Conservation (phyloP, 1,139 yeast species). For the Pichia sp. region DNA sequence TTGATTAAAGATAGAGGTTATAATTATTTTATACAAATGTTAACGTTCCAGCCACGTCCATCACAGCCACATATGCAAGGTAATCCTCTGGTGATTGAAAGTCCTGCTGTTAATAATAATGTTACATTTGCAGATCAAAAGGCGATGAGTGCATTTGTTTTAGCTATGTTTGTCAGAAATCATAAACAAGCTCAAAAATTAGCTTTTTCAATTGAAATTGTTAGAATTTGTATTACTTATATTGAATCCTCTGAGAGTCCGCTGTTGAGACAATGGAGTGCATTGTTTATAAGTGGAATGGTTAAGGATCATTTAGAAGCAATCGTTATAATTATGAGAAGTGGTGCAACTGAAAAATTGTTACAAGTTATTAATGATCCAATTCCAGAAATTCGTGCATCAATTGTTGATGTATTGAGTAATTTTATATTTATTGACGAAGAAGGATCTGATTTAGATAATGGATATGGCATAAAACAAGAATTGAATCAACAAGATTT, state of each 20-base stretch:
- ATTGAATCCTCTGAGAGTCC: conserved; percentile 76
- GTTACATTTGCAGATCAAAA: conserved; percentile 61
- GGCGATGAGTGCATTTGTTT: conserved; percentile 91
- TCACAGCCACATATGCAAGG: conserved; percentile 21
- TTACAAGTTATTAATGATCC: conserved; percentile 69
- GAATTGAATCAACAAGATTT: conserved; percentile 51
- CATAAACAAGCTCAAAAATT: conserved; percentile 75
- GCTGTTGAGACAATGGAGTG: conserved; percentile 85
- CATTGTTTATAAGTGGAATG: conserved; percentile 68
- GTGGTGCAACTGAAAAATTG: conserved; percentile 54
- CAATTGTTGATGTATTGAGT: conserved; percentile 69
- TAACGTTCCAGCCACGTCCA: conserved; percentile 34
- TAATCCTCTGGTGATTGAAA: conserved; percentile 28
- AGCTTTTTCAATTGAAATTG: conserved; percentile 68
- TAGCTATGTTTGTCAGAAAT: conserved; percentile 76
- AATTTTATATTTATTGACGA: conserved; percentile 51
- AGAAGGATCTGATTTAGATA: conserved; percentile 27
- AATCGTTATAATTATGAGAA: conserved; percentile 63
- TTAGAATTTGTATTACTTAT: conserved; percentile 61
- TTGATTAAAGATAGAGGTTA: conserved; percentile 87
- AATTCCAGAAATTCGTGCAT: conserved; percentile 90
- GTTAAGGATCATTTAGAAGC: conserved; percentile 74
- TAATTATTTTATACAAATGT: conserved; percentile 75
- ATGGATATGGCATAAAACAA: conserved; percentile 22
- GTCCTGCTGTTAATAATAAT: conserved; percentile 22